These are phyloP conservation scores for Mitragyna speciosa DNA, from an alignment of 257 asterid genomes.

Conservation along the genomic window DNA sequence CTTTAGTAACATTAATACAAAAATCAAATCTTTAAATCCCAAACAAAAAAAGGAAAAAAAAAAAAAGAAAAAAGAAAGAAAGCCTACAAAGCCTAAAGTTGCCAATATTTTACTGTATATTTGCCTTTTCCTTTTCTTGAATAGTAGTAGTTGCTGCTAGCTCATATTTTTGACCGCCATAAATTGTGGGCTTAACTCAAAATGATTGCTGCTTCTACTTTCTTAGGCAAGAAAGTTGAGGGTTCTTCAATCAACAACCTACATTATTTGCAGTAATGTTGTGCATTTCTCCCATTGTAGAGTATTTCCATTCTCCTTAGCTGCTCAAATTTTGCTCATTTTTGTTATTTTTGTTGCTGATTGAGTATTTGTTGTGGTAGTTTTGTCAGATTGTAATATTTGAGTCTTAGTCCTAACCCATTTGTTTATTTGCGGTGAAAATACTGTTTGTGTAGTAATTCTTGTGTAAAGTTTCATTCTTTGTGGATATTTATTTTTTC, in stretches of 20 bases:
- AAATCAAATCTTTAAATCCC: slow-evolving; percentile 31
- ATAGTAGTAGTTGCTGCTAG: slow-evolving; percentile 5
- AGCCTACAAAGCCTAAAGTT: slow-evolving; percentile 25
- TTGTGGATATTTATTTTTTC: slow-evolving; percentile 20
- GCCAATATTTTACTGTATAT: slow-evolving; percentile 26
- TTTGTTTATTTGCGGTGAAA: neutral
- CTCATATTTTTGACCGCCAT: slow-evolving; percentile 59
- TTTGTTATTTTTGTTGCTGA: neutral
- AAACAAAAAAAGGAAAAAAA: slow-evolving; percentile 21
- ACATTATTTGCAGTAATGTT: slow-evolving; percentile 30
- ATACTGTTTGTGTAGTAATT: neutral
- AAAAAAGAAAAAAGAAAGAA: slow-evolving; percentile 1
- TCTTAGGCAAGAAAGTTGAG: slow-evolving; percentile 51
- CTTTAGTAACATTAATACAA: slow-evolving; percentile 12
- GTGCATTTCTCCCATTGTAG: slow-evolving; percentile 15
- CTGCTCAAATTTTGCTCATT: neutral
- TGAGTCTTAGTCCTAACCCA: slow-evolving; percentile 2
- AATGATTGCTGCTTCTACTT: slow-evolving; percentile 64
- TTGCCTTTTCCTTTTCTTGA: slow-evolving; percentile 25
- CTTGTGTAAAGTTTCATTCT: slow-evolving; percentile 16
- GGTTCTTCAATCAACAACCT: slow-evolving; percentile 36
- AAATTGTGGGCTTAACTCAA: slow-evolving; percentile 41
- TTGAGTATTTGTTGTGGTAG: neutral
- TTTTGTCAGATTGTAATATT: neutral
- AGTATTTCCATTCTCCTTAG: neutral